Base-by-base conservation (phyloP, 768 basidiomycete genomes). In the Boletus rubropictus region DNA sequence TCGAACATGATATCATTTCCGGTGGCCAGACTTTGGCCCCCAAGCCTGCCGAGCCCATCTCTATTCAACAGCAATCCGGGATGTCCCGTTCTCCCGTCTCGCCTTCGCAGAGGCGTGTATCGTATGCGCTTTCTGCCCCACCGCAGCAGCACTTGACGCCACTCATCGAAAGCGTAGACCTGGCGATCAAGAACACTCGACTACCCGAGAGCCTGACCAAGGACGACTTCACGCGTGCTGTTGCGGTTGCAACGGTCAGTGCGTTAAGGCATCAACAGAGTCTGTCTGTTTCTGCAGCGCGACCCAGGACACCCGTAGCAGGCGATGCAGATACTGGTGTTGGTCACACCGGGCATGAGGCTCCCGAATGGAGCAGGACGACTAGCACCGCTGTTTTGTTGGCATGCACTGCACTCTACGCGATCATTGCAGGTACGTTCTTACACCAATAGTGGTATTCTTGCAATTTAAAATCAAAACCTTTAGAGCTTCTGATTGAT, bases 151-250 rank as follows among this genome's bases (percentile, higher is more conserved):
- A 40, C 12, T 78, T 75, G 53, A 69, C 78, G 7, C 89, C 89
- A 12, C 74, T 90, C 41, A 59, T 89, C 32, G 87, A 91, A 60
- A 86, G 80, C 52, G 86, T 92, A 12, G 81, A 87, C 56, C 76
- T 83, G 42, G 84, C 85, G 2, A 80, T 89, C 45, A 88, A 86
- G 63, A 78, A 78, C 46, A 57, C 60, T 9, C 63, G 68, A 21
- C 51, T 84, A 42, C 84, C 89, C 3, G 72, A 78, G 46, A 76
- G 74, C 24, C 69, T 94, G 70, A 84, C 84, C 0, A 77, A 82
- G 9, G 92, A 97, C 51, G 93, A 95, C 53, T 91, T 96, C 57
- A 91, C 92, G 9, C 77, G 91, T 6, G 94, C 92, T 10, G 91
- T 97, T 8, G 91, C 94, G 10, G 91, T 89, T 12, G 92, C 92